phyloP scores from a whole-genome alignment of 169 alveolate genomes.

The Eimeria zaria region DNA sequence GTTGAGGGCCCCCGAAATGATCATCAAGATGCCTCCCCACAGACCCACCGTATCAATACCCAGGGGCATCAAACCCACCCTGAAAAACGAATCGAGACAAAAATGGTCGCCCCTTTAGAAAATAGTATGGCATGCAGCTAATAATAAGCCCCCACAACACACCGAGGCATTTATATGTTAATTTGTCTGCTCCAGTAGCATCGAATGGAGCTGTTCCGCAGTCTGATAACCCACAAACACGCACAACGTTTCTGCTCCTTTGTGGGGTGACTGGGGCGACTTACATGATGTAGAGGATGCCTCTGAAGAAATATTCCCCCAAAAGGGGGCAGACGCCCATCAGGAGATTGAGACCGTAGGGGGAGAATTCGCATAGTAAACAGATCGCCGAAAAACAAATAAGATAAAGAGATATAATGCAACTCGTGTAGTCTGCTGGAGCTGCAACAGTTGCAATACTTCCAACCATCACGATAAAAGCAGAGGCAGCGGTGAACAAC shows the following conservation, averaged over 20 bases:
- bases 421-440: conserved; percentile 72
- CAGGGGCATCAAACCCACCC: conserved; percentile 80
- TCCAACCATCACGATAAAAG: conserved; percentile 27
- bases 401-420: conserved; percentile 48
- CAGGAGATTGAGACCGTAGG: conserved; percentile 80
- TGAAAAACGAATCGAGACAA: neutral
- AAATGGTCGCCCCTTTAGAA: neutral
- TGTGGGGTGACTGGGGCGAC: neutral
- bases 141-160: neutral
- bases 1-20: conserved; percentile 64
- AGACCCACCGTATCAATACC: conserved; percentile 78
- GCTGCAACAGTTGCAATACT: conserved; percentile 77
- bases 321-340: conserved; percentile 81
- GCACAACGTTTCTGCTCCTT: neutral
- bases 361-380: conserved; percentile 78
- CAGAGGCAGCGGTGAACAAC: conserved; percentile 75
- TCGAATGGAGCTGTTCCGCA: neutral
- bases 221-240: neutral
- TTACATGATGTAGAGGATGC: conserved; percentile 76
- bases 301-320: conserved; percentile 82
- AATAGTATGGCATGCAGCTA: neutral
- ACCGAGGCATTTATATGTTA: neutral
- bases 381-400: conserved; percentile 39
- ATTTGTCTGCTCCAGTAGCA: neutral
- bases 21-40: conserved; percentile 68